Percentiles rank a stretch among this genome's conserved stretches.
phyloP scores from a whole-genome alignment of 1,139 yeast genomes.

The Candida sojae region DNA sequence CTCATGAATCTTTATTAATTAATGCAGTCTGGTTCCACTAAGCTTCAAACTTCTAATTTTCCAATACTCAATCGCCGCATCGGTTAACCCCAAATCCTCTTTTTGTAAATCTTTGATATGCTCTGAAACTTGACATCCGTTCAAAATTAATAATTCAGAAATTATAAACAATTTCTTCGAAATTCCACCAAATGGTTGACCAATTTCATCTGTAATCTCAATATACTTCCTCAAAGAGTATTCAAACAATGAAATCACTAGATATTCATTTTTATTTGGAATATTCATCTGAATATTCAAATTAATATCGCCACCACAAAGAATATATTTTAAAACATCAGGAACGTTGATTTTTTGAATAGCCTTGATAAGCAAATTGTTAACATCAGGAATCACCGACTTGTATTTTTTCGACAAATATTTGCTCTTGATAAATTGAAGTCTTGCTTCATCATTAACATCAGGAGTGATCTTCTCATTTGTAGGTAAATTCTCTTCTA shows the following conservation, averaged over 20 bases:
- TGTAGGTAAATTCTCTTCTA: slow-evolving; percentile 29
- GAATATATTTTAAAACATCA: slow-evolving; percentile 47
- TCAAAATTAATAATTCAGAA: slow-evolving; percentile 70
- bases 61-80: slow-evolving; percentile 58
- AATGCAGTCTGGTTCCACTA: slow-evolving; percentile 15
- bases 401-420: slow-evolving; percentile 46
- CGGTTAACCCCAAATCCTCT: slow-evolving; percentile 33
- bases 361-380: slow-evolving; percentile 39
- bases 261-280: slow-evolving; percentile 22
- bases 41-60: slow-evolving; percentile 36
- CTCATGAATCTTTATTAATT: neutral
- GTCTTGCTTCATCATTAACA: slow-evolving; percentile 36
- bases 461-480: slow-evolving; percentile 19
- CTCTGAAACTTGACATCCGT: slow-evolving; percentile 49
- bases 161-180: slow-evolving; percentile 53
- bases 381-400: slow-evolving; percentile 23
- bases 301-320: slow-evolving; percentile 53
- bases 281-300: slow-evolving; percentile 32
- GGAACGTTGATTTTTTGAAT: slow-evolving; percentile 52
- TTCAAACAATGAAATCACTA: slow-evolving; percentile 52
- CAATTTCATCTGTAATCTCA: slow-evolving; percentile 25
- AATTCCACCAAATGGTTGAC: slow-evolving; percentile 6
- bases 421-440: slow-evolving; percentile 51
- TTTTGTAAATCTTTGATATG: slow-evolving; percentile 23
- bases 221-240: slow-evolving; percentile 57